Evolutionary conservation across 768 basidiomycete genomes (phyloP).

Genomic region (Phaeotremella skinneri): DNA sequence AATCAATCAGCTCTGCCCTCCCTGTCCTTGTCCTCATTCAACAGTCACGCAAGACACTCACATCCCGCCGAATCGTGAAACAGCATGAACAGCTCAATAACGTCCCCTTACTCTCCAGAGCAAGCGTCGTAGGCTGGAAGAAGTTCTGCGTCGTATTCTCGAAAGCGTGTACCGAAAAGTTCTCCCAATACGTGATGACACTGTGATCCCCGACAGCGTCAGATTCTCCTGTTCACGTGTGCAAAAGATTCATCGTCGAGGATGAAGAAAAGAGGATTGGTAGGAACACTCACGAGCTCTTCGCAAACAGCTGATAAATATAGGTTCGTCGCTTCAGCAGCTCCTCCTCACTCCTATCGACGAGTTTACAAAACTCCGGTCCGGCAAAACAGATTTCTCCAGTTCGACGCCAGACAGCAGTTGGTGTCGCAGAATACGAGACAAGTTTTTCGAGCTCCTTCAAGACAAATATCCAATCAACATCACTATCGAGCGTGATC

Average conservation of each 20-base stretch:
- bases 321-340: slow-evolving; percentile 65
- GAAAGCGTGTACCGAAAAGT: slow-evolving; percentile 93
- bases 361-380: slow-evolving; percentile 91
- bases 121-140: slow-evolving; percentile 83
- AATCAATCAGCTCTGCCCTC: too few species aligned
- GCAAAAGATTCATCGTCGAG: too few species aligned
- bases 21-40: background rate
- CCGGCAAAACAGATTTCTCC: slow-evolving; percentile 97
- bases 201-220: slow-evolving; percentile 21
- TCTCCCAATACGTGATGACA: slow-evolving; percentile 63
- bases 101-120: slow-evolving; percentile 56
- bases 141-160: slow-evolving; percentile 96
- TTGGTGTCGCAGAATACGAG: slow-evolving; percentile 93
- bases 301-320: slow-evolving; percentile 76
- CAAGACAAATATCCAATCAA: slow-evolving; percentile 8
- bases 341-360: slow-evolving; percentile 84
- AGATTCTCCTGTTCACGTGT: background rate
- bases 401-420: slow-evolving; percentile 94
- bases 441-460: slow-evolving; percentile 97
- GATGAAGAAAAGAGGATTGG: background rate
- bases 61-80: slow-evolving; percentile 87
- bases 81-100: slow-evolving; percentile 87
- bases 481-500: slow-evolving; percentile 9
- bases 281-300: slow-evolving; percentile 93
- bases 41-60: slow-evolving; percentile 7